These are phyloP conservation scores for Rusavskia elegans DNA, from an alignment of 495 filamentous ascomycete species.

Conservation along the genomic window DNA sequence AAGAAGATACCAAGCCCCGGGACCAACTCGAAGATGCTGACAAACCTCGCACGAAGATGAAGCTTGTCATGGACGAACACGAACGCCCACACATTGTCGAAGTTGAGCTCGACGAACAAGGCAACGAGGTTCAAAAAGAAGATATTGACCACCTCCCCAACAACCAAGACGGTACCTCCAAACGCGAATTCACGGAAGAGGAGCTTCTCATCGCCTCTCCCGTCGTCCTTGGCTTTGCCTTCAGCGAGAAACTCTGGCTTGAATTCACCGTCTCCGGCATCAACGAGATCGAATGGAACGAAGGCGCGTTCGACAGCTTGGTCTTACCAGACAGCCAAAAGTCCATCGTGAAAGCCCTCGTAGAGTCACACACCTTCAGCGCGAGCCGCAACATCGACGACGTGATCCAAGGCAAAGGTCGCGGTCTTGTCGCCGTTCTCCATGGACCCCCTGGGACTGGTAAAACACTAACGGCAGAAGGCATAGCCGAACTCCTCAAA, in stretches of 20 bases:
- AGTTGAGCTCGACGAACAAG: slow-evolving; percentile 44
- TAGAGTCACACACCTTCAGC: slow-evolving; percentile 69
- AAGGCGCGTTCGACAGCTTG: slow-evolving; percentile 62
- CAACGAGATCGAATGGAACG: slow-evolving; percentile 69
- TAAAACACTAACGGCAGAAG: slow-evolving; percentile 80
- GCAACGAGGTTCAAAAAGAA: slow-evolving; percentile 47
- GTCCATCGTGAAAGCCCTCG: slow-evolving; percentile 63
- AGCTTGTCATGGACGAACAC: slow-evolving; percentile 48
- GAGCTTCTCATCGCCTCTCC: slow-evolving; percentile 84
- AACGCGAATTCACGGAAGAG: slow-evolving; percentile 58
- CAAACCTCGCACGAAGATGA: slow-evolving; percentile 43
- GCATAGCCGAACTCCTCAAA: slow-evolving; percentile 68
- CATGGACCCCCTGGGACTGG: slow-evolving; percentile 78
- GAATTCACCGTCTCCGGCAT: slow-evolving; percentile 77
- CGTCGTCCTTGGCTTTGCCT: slow-evolving; percentile 83
- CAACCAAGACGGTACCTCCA: slow-evolving; percentile 25
- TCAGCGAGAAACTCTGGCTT: slow-evolving; percentile 81
- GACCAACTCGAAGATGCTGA: slow-evolving; percentile 31
- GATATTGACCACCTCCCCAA: slow-evolving; percentile 34
- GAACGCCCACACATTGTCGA: slow-evolving; percentile 41
- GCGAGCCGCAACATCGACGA: slow-evolving; percentile 72
- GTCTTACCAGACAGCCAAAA: slow-evolving; percentile 65
- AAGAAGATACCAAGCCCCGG: slow-evolving; percentile 22
- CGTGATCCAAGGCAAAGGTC: slow-evolving; percentile 61
- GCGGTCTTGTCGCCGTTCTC: slow-evolving; percentile 58